Evolutionary conservation across 306 rosid genomes (phyloP), one percentile per base, ranked within the genome.

Genomic region (Vicia villosa): DNA sequence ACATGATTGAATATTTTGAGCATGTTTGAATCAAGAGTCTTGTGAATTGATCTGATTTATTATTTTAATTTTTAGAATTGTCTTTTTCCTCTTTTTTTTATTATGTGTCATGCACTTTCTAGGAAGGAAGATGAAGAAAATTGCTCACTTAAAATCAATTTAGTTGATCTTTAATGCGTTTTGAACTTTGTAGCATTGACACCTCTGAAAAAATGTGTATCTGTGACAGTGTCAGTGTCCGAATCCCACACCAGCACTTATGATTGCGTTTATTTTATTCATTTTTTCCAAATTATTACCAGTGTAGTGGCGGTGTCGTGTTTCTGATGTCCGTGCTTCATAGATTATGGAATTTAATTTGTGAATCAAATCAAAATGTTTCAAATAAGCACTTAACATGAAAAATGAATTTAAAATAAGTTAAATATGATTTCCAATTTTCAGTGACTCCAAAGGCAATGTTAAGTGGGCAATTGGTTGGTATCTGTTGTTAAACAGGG

Each of bases 11-110:
- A n/a, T n/a, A n/a, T 45, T 52, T 46, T 45, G 34, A 51, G 63
- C 15, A 57, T 38, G 34, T 52, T 63, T 51, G 57, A 20, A 52
- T 63, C 1, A 24, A 63, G 45, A 52, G 38, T 26, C 45, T 15
- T 37, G 63, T 73, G 19, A 22, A 62, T 36, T 62, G 54, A 50
- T 73, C 14, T 16, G n/a, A n/a, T n/a, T n/a, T n/a, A 3, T 45
- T 6, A n/a, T 73, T 63, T 38, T 37, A 16, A 21, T 2, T 26
- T 49, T 41, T 74, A 1, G 26, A 28, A 52, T 41, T 64, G 66
- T 15, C 22, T 4, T 73, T 21, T 64, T 14, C 49, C 19, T 60
- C 58, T 20, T 58, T 32, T 16, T 15, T 22, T 24, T 24, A 24
- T 24, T 62, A 63, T 38, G 19, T 10, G 12, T 63, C 10, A 1